A percentile compares a stretch with the other conserved stretches of the same genome.
Conservation (phyloP, 1,284 basidiomycete genomes). For the Microbotryum intermedium region DNA sequence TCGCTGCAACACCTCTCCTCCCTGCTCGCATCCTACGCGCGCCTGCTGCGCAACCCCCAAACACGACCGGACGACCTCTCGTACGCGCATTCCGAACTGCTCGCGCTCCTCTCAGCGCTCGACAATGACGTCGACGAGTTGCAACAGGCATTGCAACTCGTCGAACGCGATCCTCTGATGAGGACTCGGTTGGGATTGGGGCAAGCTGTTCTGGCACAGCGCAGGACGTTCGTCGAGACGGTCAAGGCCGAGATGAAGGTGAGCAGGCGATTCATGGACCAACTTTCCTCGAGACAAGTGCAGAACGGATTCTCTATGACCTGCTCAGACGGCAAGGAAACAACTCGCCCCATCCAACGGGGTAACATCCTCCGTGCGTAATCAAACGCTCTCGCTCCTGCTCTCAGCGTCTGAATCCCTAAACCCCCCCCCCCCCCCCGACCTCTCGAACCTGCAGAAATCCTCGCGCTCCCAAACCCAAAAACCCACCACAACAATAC, state of each 20-base stretch:
- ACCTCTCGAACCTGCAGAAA: no score
- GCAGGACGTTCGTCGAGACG: slow-evolving; percentile 62
- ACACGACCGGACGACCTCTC: background rate
- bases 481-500: no score
- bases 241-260: slow-evolving; percentile 70
- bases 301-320: background rate
- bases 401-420: no score
- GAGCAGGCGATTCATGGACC: slow-evolving; percentile 38
- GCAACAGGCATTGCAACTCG: slow-evolving; percentile 74
- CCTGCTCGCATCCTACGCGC: slow-evolving; percentile 1
- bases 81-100: slow-evolving; percentile 47
- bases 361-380: no score
- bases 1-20: slow-evolving; percentile 1
- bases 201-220: slow-evolving; percentile 58
- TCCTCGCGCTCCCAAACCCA: no score
- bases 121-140: slow-evolving; percentile 79
- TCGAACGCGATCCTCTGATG: slow-evolving; percentile 59
- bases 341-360: no score
- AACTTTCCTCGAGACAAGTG: background rate
- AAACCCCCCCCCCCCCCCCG: no score
- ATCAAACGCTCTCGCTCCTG: no score
- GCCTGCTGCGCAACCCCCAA: background rate
- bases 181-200: slow-evolving; percentile 74
- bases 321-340: background rate
- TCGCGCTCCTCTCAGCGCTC: slow-evolving; percentile 61